Evolutionary conservation across 805 yeast species (phyloP).

Genomic region (Candida ponderosae): DNA sequence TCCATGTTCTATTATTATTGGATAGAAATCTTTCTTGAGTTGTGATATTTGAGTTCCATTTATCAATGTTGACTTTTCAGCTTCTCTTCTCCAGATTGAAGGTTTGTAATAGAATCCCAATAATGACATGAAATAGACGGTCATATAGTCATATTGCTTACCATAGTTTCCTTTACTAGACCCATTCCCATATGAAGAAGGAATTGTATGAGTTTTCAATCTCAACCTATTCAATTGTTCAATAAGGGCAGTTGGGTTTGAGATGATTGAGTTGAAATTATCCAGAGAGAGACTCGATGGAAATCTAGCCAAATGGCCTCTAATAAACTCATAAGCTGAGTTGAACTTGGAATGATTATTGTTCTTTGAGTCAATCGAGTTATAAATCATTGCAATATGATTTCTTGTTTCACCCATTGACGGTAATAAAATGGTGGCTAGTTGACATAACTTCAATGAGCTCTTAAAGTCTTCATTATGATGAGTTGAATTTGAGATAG

Average conservation of each 20-base stretch:
- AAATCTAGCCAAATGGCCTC: slow-evolving; percentile 36
- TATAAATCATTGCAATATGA: slow-evolving; percentile 49
- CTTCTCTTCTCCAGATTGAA: slow-evolving; percentile 25
- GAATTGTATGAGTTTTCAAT: slow-evolving; percentile 1
- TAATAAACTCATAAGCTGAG: slow-evolving; percentile 35
- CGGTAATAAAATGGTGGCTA: slow-evolving; percentile 52
- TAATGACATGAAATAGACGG: slow-evolving; percentile 24
- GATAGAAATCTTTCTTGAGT: slow-evolving; percentile 27
- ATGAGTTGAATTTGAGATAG: not conserved
- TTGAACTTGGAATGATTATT: slow-evolving; percentile 2
- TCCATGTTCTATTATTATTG: slow-evolving; percentile 9
- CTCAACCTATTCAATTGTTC: slow-evolving; percentile 19
- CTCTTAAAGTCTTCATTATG: slow-evolving; percentile 34
- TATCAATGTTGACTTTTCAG: slow-evolving; percentile 17
- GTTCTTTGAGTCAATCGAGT: slow-evolving; percentile 23
- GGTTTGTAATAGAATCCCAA: slow-evolving; percentile 38
- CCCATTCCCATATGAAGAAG: too few relatives aligned
- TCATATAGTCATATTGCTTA: slow-evolving; percentile 11
- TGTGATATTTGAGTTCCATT: slow-evolving; percentile 22
- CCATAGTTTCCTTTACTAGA: slow-evolving; percentile 1
- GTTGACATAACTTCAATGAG: slow-evolving; percentile 38
- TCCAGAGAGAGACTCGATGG: slow-evolving; percentile 28
- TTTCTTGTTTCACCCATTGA: slow-evolving; percentile 62
- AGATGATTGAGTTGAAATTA: slow-evolving; percentile 27
- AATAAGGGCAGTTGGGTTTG: slow-evolving; percentile 22